These are phyloP conservation scores for Lathyrus aphaca DNA, from an alignment of 306 rosid genomes.

Conservation along the genomic window DNA sequence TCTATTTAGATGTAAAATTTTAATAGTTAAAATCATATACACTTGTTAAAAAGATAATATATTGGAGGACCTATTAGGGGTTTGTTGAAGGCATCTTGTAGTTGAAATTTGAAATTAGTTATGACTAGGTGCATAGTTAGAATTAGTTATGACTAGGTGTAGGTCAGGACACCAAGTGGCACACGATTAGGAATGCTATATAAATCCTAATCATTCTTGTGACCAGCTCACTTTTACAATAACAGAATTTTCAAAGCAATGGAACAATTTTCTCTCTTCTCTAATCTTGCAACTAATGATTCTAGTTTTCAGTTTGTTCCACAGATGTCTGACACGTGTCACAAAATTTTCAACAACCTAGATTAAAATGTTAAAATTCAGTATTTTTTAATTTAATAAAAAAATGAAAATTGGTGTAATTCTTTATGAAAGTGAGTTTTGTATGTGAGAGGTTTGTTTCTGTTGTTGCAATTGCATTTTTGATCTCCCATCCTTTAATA, in stretches of 20 bases:
- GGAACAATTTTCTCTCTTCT: too few species aligned
- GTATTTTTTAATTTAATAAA: background rate
- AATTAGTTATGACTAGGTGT: too few species aligned
- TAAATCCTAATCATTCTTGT: too few species aligned
- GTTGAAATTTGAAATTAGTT: background rate
- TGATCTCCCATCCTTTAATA: background rate
- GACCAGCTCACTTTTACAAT: too few species aligned
- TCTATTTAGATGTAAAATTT: constrained; percentile 1
- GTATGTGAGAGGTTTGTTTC: constrained; percentile 17
- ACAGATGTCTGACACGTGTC: background rate
- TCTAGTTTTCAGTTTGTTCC: background rate
- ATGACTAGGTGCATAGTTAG: too few species aligned
- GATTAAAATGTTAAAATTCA: background rate
- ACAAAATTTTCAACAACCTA: background rate
- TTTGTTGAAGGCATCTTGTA: background rate
- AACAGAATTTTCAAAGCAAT: too few species aligned
- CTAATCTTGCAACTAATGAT: background rate
- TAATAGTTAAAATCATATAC: background rate
- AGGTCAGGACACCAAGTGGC: too few species aligned
- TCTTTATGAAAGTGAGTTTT: background rate
- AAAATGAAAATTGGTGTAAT: too few species aligned
- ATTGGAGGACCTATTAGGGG: background rate
- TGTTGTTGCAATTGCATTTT: constrained; percentile 22
- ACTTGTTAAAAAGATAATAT: background rate
- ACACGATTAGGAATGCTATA: too few species aligned